Evolutionary conservation across 2,329 filamentous ascomycete genomes (phyloP), one percentile per base, ranked within the genome.

Genomic region (Colletotrichum sp.): DNA sequence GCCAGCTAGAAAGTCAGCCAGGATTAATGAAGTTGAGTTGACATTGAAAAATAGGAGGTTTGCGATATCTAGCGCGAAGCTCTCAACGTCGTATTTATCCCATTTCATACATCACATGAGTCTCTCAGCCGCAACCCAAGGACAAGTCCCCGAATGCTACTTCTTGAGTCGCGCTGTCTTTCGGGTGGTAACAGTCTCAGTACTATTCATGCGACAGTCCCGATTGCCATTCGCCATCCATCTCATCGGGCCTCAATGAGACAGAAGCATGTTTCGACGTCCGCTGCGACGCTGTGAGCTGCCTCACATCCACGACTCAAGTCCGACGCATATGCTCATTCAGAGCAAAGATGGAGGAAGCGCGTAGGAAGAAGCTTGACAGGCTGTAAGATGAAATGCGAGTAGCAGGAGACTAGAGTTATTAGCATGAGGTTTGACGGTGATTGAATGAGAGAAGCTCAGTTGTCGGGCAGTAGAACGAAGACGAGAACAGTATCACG

Each of bases 21-120:
- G 18, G 5, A 0, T 44, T 0, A 12, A 12, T 1, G 2, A 0
- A 44, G 3, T 44, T 10, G 18, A 12, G 0, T 13, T 21, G 44
- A 7, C n/a, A 21, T 13, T 13, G n/a, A 21, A 0, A 49, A 21
- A 32, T 4, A 32, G 3, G n/a, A 52, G 0, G 44, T 5, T 6
- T 0, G 10, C 44, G n/a, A 52, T 52, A 6, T 52, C 6, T 21
- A 13, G 0, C 2, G 44, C n/a, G n/a, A 52, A 52, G 44, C 44
- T 52, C 10, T 21, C 44, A 13, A 21, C 10, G n/a, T 21, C 1
- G 44, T 52, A 52, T 13, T 24, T 13, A 12, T 4, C 44, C 6
- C n/a, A 52, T 7, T 3, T 52, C n/a, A 21, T 24, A 21, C 10
- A 52, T 52, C 44, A 52, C n/a, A 52, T 52, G 44, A 13, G 44